Percentiles rank a stretch among this genome's conserved stretches.
phyloP scores from a whole-genome alignment of 345 rosid species.

The Camelina sativa region DNA sequence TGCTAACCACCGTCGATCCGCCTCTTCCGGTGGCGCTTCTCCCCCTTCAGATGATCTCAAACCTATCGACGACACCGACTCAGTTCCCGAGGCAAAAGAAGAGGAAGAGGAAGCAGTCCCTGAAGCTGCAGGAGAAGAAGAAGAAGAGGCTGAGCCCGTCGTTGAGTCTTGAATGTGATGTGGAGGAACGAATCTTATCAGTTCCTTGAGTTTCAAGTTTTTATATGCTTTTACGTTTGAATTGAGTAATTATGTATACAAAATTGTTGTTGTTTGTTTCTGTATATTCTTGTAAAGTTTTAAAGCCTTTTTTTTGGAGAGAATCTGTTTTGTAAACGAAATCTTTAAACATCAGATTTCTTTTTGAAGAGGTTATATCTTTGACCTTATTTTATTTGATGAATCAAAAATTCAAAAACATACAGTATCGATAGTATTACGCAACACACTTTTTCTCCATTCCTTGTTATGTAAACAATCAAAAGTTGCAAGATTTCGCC shows the following conservation, averaged over 20 bases:
- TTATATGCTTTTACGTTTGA: slow-evolving; percentile 26
- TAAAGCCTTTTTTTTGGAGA: slow-evolving; percentile 22
- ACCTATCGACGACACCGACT: slow-evolving; percentile 23
- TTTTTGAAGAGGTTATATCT: neutral
- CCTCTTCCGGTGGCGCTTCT: slow-evolving; percentile 45
- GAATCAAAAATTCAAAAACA: slow-evolving; percentile 36
- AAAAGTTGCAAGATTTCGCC: slow-evolving; percentile 26
- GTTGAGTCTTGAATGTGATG: slow-evolving; percentile 38
- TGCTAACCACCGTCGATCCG: slow-evolving; percentile 67
- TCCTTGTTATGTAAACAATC: slow-evolving; percentile 37
- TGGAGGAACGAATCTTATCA: neutral
- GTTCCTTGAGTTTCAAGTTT: slow-evolving; percentile 31
- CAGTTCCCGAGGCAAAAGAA: slow-evolving; percentile 30
- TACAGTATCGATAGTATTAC: neutral
- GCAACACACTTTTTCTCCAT: slow-evolving; percentile 6
- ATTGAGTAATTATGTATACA: slow-evolving; percentile 30
- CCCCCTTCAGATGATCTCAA: slow-evolving; percentile 55
- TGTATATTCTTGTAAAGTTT: slow-evolving; percentile 37
- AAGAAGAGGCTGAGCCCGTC: slow-evolving; percentile 36
- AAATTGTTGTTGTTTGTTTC: slow-evolving; percentile 7
- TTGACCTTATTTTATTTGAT: slow-evolving; percentile 20
- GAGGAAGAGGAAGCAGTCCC: slow-evolving; percentile 22
- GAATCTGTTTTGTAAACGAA: slow-evolving; percentile 36
- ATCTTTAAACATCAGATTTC: slow-evolving; percentile 25
- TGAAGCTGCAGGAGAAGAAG: slow-evolving; percentile 38